A percentile compares a stretch with the other conserved stretches of the same genome.
phyloP scores from a whole-genome alignment of 805 yeast genomes.

The Metschnikowia colocasiae region DNA sequence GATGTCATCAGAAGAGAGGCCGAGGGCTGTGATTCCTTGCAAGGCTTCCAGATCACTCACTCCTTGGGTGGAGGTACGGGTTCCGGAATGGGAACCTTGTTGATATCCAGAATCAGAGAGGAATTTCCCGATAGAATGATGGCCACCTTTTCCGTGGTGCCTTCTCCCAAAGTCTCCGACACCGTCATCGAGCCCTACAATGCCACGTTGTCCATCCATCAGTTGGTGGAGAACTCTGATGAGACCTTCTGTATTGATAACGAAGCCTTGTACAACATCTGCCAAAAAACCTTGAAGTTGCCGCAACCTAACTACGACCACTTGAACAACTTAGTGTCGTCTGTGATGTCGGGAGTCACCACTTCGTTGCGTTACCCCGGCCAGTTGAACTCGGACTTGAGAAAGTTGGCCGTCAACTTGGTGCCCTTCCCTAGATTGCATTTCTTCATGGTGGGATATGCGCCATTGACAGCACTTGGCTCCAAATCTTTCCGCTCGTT shows the following conservation, averaged over 20 bases:
- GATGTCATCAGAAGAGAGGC: constrained; percentile 92
- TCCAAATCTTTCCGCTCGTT: constrained; percentile 79
- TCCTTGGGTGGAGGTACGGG: constrained; percentile 82
- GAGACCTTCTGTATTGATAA: constrained; percentile 95
- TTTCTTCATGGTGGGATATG: constrained; percentile 93
- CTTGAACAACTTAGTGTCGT: constrained; percentile 76
- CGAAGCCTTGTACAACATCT: constrained; percentile 87
- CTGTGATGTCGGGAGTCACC: constrained; percentile 94
- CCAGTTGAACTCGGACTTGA: constrained; percentile 86
- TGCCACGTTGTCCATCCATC: constrained; percentile 87
- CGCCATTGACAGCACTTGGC: constrained; percentile 80
- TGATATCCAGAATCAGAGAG: constrained; percentile 81
- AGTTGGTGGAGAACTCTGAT: constrained; percentile 84
- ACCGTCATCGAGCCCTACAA: constrained; percentile 95
- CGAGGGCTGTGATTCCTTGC: constrained; percentile 87
- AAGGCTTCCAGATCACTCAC: constrained; percentile 83
- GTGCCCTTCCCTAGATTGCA: constrained; percentile 95
- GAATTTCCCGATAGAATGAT: constrained; percentile 95
- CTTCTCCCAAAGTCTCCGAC: constrained; percentile 87
- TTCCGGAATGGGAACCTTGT: constrained; percentile 91
- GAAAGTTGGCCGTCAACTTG: constrained; percentile 89
- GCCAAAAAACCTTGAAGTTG: constrained; percentile 80
- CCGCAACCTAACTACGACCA: constrained; percentile 75
- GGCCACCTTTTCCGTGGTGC: constrained; percentile 92
- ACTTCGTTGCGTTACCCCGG: constrained; percentile 94